phyloP scores from a whole-genome alignment of 441 rosid genomes.

The Populus hybrid region DNA sequence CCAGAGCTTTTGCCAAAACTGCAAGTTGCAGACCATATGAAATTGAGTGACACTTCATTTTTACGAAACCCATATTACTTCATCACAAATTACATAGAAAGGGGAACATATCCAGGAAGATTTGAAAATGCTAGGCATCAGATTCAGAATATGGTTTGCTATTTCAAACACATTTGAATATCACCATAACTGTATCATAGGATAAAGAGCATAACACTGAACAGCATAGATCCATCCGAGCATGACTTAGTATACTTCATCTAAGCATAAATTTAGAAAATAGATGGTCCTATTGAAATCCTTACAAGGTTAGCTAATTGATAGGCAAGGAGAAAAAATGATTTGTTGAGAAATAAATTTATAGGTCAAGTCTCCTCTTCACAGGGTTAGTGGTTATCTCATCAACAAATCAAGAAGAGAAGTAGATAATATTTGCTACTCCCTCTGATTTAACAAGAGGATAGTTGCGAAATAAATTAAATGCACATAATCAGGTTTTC shows the following conservation, averaged over 20 bases:
- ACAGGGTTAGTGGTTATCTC: neutral
- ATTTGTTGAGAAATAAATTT: neutral
- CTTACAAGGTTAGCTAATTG: neutral
- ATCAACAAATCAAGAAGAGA: neutral
- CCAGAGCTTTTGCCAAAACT: conserved; percentile 67
- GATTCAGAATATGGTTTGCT: neutral
- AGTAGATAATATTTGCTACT: neutral
- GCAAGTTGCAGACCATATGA: conserved; percentile 24
- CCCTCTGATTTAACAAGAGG: neutral
- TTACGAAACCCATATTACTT: neutral
- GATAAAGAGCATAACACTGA: neutral
- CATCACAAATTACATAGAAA: neutral
- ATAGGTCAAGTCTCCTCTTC: neutral
- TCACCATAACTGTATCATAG: neutral
- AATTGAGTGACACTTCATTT: neutral
- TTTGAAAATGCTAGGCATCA: neutral
- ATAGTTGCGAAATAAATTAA: no score
- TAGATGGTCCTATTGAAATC: neutral
- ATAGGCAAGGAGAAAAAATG: neutral
- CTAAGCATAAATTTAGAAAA: neutral
- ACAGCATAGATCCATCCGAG: neutral
- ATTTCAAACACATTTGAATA: neutral
- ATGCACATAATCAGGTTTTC: neutral
- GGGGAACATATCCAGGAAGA: neutral
- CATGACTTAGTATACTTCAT: neutral